Evolutionary conservation across 164 flowering plant genomes (phyloP).

Genomic region (Dillenia suffruticosa): DNA sequence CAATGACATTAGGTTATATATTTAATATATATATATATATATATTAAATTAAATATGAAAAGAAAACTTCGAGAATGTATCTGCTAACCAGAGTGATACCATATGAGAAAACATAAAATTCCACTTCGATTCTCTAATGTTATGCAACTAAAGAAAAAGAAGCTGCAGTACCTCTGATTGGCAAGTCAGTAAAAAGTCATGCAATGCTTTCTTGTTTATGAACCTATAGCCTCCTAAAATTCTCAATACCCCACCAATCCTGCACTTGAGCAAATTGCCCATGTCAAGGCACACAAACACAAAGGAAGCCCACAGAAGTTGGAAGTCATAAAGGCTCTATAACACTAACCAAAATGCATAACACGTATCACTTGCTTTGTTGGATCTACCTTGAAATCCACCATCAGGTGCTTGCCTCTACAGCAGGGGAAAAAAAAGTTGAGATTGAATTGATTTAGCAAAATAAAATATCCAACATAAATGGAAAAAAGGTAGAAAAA

Average conservation of each 20-base stretch:
- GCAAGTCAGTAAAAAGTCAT: conserved; percentile 59
- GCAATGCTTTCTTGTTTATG: conserved; percentile 50
- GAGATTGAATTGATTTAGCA: too few species aligned
- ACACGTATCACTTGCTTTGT: conserved; percentile 87
- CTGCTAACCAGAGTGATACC: too few species aligned
- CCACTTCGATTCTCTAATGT: too few species aligned
- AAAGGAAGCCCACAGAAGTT: not conserved
- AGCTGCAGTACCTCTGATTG: conserved; percentile 56
- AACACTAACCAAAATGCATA: conserved; percentile 87
- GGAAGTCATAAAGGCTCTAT: not conserved
- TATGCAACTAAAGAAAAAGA: conserved; percentile 2
- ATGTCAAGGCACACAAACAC: conserved; percentile 8
- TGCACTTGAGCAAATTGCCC: conserved; percentile 16
- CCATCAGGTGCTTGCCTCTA: conserved; percentile 90
- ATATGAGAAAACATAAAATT: too few species aligned
- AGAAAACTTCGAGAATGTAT: too few species aligned
- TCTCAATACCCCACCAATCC: conserved; percentile 79
- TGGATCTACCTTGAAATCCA: conserved; percentile 91
- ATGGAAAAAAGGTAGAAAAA: too few species aligned
- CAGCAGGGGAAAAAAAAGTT: conserved; percentile 3
- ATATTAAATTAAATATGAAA: too few species aligned
- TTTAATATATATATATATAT: too few species aligned
- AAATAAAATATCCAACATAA: too few species aligned
- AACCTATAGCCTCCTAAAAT: conserved; percentile 65
- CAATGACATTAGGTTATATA: too few species aligned